A percentile compares a stretch with the other conserved stretches of the same genome.
Conservation (phyloP, 225 moss, liverwort and hornwort species). For the Polytrichum commune region DNA sequence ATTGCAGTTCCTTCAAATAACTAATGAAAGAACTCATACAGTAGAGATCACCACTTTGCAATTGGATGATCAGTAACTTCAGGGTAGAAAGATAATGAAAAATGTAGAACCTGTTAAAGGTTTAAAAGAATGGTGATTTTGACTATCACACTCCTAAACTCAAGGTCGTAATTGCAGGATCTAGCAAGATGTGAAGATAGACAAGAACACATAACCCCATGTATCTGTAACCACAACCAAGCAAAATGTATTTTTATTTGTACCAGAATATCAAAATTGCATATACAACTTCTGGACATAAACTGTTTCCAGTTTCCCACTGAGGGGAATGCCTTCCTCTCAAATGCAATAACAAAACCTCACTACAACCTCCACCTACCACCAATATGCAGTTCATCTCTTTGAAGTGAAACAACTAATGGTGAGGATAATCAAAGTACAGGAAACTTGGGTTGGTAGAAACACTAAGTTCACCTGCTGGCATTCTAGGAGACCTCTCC, state of each 20-base stretch:
- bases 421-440: constrained; percentile 6
- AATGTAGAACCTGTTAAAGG: too few relatives aligned
- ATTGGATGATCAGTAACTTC: too few relatives aligned
- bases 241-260: neutral
- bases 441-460: constrained; percentile 18
- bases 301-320: constrained; percentile 6
- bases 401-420: neutral
- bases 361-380: constrained; percentile 6
- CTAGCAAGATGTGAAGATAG: too few relatives aligned
- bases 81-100: too few relatives aligned
- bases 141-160: too few relatives aligned
- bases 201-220: too few relatives aligned
- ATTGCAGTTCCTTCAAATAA: too few relatives aligned
- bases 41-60: too few relatives aligned
- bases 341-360: constrained; percentile 13
- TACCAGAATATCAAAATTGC: constrained; percentile 23
- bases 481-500: too few relatives aligned
- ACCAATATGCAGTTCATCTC: constrained; percentile 10
- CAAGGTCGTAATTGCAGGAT: too few relatives aligned
- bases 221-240: neutral
- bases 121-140: too few relatives aligned
- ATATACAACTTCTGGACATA: constrained; percentile 15
- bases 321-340: constrained; percentile 6
- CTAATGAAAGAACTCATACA: too few relatives aligned
- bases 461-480: constrained; percentile 1